These are phyloP conservation scores for Venturia asperata DNA, from an alignment of 2,329 filamentous ascomycete species.

Conservation along the genomic window DNA sequence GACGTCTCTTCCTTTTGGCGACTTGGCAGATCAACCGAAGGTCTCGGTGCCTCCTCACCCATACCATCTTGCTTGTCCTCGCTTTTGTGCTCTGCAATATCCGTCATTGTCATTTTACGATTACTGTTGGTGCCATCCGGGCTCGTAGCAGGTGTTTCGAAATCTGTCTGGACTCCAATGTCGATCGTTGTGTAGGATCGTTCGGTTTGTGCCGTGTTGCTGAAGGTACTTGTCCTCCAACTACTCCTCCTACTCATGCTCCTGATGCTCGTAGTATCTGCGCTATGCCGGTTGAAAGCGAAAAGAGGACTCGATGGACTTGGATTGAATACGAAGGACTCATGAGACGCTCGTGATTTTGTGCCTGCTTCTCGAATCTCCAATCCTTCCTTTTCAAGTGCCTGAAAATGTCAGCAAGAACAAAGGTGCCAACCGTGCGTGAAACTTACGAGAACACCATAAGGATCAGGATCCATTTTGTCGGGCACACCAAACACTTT, in stretches of 20 bases:
- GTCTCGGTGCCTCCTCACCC: neutral
- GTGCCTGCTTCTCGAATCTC: slow-evolving; percentile 88
- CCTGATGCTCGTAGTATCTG: slow-evolving; percentile 25
- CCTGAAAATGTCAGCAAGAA: slow-evolving; percentile 30
- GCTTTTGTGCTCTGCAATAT: slow-evolving; percentile 17
- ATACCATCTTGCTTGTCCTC: slow-evolving; percentile 8
- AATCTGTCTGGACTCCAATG: slow-evolving; percentile 54
- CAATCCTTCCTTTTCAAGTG: slow-evolving; percentile 81
- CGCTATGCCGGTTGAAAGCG: slow-evolving; percentile 56
- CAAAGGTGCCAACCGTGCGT: no score
- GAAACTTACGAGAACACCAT: slow-evolving; percentile 58
- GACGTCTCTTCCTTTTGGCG: neutral
- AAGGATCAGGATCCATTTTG: slow-evolving; percentile 79
- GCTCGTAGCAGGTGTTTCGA: slow-evolving; percentile 27
- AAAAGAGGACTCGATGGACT: slow-evolving; percentile 66
- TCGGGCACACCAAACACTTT: slow-evolving; percentile 70
- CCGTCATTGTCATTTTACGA: slow-evolving; percentile 6
- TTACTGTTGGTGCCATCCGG: slow-evolving; percentile 3
- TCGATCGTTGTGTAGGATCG: slow-evolving; percentile 64
- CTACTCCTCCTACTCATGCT: slow-evolving; percentile 54
- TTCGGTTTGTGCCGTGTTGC: slow-evolving; percentile 47
- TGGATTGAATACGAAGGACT: slow-evolving; percentile 75
- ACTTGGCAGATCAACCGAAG: neutral
- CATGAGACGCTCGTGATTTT: slow-evolving; percentile 63
- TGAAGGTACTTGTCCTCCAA: slow-evolving; percentile 61